A percentile compares a stretch with the other conserved stretches of the same genome.
Conservation (phyloP, 805 yeast genomes). For the Naumovozyma baii region DNA sequence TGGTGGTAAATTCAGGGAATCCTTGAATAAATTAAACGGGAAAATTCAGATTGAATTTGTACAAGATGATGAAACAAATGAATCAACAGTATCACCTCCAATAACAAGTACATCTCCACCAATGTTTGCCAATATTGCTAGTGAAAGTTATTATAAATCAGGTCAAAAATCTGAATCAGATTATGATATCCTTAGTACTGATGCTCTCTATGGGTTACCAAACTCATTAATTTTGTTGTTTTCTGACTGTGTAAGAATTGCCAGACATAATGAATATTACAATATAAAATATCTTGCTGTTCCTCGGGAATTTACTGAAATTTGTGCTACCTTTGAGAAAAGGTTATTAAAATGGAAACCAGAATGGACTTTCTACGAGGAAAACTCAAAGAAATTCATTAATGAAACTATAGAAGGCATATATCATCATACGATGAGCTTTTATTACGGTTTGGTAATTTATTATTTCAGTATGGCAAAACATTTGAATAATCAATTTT, state of each 20-base stretch:
- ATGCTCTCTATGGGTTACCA: constrained; percentile 76
- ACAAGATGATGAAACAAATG: constrained; percentile 1
- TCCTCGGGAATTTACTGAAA: constrained; percentile 17
- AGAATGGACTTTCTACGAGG: constrained; percentile 55
- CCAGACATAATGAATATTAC: constrained; percentile 52
- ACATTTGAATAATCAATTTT: constrained; percentile 41
- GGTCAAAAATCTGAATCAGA: constrained; percentile 35
- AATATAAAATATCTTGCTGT: constrained; percentile 13
- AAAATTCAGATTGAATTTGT: constrained; percentile 38
- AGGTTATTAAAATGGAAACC: constrained; percentile 56
- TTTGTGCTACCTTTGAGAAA: constrained; percentile 34
- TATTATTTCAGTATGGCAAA: constrained; percentile 61
- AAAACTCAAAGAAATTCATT: constrained; percentile 19
- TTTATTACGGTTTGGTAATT: constrained; percentile 60
- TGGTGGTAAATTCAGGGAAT: constrained; percentile 11
- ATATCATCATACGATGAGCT: constrained; percentile 71
- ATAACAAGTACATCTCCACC: constrained; percentile 19
- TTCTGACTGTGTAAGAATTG: constrained; percentile 58
- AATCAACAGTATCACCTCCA: neutral
- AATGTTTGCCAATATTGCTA: constrained; percentile 36
- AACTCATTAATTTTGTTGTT: constrained; percentile 66
- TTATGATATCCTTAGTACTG: constrained; percentile 58
- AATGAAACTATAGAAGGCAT: constrained; percentile 50
- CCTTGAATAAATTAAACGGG: constrained; percentile 39
- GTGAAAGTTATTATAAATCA: constrained; percentile 28